Evolutionary conservation across 805 yeast genomes (phyloP), one percentile per base, ranked within the genome.

Genomic region (Ogataea polymorpha): DNA sequence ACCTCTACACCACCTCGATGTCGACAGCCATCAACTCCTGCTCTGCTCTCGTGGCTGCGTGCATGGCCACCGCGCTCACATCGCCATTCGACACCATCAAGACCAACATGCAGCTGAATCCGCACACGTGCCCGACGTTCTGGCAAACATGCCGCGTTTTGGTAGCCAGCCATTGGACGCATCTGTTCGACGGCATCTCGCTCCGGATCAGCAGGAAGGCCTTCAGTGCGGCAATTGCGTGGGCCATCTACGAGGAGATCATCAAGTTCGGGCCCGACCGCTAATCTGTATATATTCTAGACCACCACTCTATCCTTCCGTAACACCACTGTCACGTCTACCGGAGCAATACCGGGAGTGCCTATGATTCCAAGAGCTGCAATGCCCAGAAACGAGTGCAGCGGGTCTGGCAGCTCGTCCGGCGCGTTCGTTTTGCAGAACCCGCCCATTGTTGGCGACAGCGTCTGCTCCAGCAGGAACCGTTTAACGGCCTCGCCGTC

Each of bases 61-160:
- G 79, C 10, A 55, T 82, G 8, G 85, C 98, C 1, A 89, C 97
- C 1, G 70, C 91, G 0, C 68, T 86, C 13, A 91, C 99, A 0
- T 95, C 95, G 1, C 99, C 99, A 0, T 91, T 91, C 57, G 99
- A 91, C 56, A 86, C 96, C 0, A 77, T 93, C 24, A 91, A 91
- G 60, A 93, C 98, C 0, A 72, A 96, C 43, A 80, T 93, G 75
- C 99, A 91, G 65, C 66, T 91, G 36, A 67, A 77, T 18, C 81
- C 88, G 2, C 44, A 51, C 8, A 56, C 62, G 39, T 77, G 74
- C 59, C 55, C 59, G 48, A 55, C 70, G 45, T 70, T 73, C 50
- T 30, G 58, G n/a, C 43, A 63, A 35, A 71, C 86, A 6, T 49
- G 68, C 38, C 36, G 33, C 4, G 23, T 44, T 23, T 74, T 72